These are phyloP conservation scores for Carpinus fangiana DNA, from an alignment of 306 rosid species.

Conservation along the genomic window DNA sequence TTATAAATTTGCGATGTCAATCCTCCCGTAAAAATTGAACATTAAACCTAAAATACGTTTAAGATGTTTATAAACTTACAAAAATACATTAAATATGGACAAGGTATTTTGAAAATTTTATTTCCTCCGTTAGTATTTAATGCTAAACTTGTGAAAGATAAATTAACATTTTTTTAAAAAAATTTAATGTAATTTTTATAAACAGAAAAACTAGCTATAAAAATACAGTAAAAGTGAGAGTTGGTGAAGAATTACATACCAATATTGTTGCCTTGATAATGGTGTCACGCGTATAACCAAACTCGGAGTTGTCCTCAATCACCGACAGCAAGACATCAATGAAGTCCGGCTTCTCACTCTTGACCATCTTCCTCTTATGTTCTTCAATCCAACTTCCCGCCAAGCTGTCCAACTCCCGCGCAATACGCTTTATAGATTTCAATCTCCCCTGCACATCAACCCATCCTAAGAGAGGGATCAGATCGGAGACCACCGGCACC, in stretches of 20 bases:
- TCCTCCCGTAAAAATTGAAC: no score
- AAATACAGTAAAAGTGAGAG: no score
- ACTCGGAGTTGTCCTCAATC: conserved; percentile 10
- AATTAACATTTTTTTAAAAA: no score
- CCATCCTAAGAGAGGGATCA: conserved; percentile 20
- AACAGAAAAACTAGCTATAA: no score
- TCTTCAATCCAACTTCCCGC: conserved; percentile 32
- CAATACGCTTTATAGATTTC: conserved; percentile 27
- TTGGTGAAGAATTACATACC: conserved; percentile 14
- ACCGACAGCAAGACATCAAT: conserved; percentile 31
- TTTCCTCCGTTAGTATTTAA: no score
- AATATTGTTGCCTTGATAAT: conserved; percentile 27
- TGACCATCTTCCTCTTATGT: background rate
- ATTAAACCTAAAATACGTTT: no score
- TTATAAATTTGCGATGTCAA: no score
- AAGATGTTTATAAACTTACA: no score
- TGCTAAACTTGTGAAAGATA: no score
- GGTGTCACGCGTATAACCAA: conserved; percentile 20
- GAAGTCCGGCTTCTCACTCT: conserved; percentile 26
- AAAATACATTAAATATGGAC: no score
- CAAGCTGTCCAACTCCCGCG: conserved; percentile 12
- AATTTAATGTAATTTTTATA: no score
- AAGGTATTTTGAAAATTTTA: no score
- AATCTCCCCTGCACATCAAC: conserved; percentile 24
- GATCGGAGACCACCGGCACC: conserved; percentile 8